Evolutionary conservation across 306 rosid species (phyloP).

Genomic region (Oemleria cerasiformis): DNA sequence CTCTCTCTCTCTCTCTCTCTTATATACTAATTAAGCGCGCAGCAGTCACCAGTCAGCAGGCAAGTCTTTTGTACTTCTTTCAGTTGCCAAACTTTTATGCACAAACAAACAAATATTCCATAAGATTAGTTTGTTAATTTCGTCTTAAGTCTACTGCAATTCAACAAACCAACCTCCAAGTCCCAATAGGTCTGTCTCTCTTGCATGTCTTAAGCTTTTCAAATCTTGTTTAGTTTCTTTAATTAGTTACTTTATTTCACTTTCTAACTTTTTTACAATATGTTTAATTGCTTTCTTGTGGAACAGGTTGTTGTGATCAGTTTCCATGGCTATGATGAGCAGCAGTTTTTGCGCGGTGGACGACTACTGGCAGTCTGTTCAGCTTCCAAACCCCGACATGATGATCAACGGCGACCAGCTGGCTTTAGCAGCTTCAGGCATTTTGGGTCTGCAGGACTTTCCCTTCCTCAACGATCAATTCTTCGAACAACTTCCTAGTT

Average conservation of each 20-base stretch:
- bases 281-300: too few species aligned
- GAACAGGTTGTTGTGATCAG: not conserved
- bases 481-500: slow-evolving; percentile 1
- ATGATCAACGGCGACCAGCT: not conserved
- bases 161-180: slow-evolving; percentile 18
- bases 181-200: not conserved
- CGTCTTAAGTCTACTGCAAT: slow-evolving; percentile 18
- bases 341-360: slow-evolving; percentile 16
- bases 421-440: not conserved
- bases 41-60: slow-evolving; percentile 9
- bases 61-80: not conserved
- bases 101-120: too few species aligned
- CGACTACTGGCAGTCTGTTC: slow-evolving; percentile 14
- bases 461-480: not conserved
- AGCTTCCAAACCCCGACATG: not conserved
- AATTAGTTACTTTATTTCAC: not conserved
- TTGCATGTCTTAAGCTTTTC: slow-evolving; percentile 10
- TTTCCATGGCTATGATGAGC: slow-evolving; percentile 28
- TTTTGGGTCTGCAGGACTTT: slow-evolving; percentile 1
- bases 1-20: slow-evolving; percentile 18
- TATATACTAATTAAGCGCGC: not conserved
- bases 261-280: too few species aligned
- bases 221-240: not conserved
- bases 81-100: not conserved
- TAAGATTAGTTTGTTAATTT: not conserved